These are phyloP conservation scores for Boechera stricta DNA, from an alignment of 345 rosid genomes.

Conservation along the genomic window DNA sequence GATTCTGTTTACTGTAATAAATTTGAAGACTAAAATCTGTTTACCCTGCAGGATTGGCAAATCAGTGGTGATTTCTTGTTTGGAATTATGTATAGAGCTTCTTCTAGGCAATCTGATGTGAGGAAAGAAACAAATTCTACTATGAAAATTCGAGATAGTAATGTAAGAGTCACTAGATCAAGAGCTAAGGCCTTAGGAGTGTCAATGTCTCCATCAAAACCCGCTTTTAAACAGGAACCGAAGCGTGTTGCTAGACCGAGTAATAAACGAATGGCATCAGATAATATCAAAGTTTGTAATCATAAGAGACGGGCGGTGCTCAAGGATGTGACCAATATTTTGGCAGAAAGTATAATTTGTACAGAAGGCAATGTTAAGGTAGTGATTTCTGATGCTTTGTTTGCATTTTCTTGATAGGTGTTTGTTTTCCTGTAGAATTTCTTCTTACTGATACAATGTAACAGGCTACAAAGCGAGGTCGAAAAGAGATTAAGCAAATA, in stretches of 20 bases:
- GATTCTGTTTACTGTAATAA: neutral
- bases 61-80: neutral
- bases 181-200: conserved; percentile 67
- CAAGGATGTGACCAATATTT: conserved; percentile 67
- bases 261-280: conserved; percentile 67
- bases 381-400: neutral
- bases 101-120: conserved; percentile 51
- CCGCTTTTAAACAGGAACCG: conserved; percentile 63
- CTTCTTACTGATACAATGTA: conserved; percentile 37
- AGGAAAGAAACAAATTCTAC: conserved; percentile 52
- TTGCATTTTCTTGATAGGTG: neutral
- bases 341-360: conserved; percentile 33
- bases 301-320: conserved; percentile 81
- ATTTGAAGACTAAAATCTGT: neutral
- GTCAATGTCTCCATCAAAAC: conserved; percentile 57
- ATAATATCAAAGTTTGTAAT: conserved; percentile 55
- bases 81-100: conserved; percentile 41
- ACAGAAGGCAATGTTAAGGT: conserved; percentile 54
- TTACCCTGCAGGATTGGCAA: conserved; percentile 27
- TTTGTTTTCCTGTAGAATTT: neutral
- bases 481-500: conserved; percentile 45
- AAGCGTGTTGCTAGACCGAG: conserved; percentile 48
- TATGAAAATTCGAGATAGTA: conserved; percentile 46
- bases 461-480: conserved; percentile 52
- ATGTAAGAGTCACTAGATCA: conserved; percentile 67